Evolutionary conservation across 169 alveolate species (phyloP).

Genomic region (Perkinsus chesapeaki): DNA sequence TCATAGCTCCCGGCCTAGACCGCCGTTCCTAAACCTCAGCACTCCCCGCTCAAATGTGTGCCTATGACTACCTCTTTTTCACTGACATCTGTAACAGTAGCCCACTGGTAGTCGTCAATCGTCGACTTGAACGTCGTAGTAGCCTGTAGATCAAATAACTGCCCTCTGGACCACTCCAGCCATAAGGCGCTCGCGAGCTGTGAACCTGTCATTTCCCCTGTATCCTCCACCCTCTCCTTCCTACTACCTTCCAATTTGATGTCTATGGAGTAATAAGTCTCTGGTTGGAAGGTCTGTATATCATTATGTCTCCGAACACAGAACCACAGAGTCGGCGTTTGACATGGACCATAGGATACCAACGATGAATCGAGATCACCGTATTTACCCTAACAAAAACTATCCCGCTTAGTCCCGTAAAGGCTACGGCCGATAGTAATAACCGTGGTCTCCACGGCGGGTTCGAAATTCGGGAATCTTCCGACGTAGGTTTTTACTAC

Average conservation of each 20-base stretch:
- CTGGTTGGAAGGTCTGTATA: slow-evolving; percentile 76
- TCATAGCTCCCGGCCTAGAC: slow-evolving; percentile 69
- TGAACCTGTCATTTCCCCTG: neutral
- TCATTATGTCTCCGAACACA: slow-evolving; percentile 86
- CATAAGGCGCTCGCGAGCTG: slow-evolving; percentile 25
- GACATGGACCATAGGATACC: slow-evolving; percentile 94
- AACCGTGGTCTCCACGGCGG: no score
- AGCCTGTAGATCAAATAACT: slow-evolving; percentile 34
- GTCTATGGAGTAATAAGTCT: slow-evolving; percentile 70
- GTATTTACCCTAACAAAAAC: slow-evolving; percentile 58
- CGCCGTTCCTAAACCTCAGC: neutral
- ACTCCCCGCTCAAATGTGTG: neutral
- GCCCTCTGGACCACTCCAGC: slow-evolving; percentile 41
- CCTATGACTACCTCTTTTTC: neutral
- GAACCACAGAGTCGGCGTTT: slow-evolving; percentile 94
- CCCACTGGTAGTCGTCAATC: neutral
- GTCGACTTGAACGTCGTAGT: slow-evolving; percentile 14
- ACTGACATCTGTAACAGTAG: slow-evolving; percentile 5
- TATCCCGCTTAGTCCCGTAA: neutral
- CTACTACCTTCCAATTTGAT: slow-evolving; percentile 6
- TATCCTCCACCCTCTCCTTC: neutral
- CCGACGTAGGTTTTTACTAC: no score
- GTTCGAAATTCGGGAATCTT: no score
- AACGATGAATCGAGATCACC: slow-evolving; percentile 70
- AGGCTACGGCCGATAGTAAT: no score